Base-by-base conservation (phyloP, 2,329 filamentous ascomycete genomes). In the Gnomoniopsis sp. region DNA sequence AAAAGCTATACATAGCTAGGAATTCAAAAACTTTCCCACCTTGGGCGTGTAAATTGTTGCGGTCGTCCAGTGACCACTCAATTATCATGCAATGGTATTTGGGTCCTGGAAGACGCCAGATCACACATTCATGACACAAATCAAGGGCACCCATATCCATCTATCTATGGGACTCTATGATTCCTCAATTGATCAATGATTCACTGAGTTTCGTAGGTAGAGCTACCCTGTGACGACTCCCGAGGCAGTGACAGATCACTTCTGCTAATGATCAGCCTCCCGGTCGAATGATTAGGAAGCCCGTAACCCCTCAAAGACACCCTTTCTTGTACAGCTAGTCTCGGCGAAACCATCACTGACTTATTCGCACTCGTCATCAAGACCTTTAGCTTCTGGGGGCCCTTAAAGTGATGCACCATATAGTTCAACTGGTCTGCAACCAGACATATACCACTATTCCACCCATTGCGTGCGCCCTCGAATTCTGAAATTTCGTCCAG, bases 401-500 rank as follows among this genome's bases (percentile, higher is more conserved):
- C 47, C 10, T 26, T 23, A 26, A 15, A 46, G 2, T 14, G 21
- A 19, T 57, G 38, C 3, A 57, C 48, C 47, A 57, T 41, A n/a
- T 38, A 33, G 23, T 47, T 46, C 38, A 57, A 19, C 19, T 51
- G 48, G 23, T 26, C n/a, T 17, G 54, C 48, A 46, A 57, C 14
- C 26, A 36, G 23, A n/a, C 26, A 19, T 17, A 51, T 57, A 47
- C 26, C 26, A 14, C 44, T 14, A 2, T 1, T 23, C 54, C 54
- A 57, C 14, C 54, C 48, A 12, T 12, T 12, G 2, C 11, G 21
- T 14, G 2, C 48, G 6, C 54, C 54, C 6, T 57, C 54, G 17
- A 57, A 57, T n/a, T 57, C 54, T 8, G 54, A 36, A 23, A 57
- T 46, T 36, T 57, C 54, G 3, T 57, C 54, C 6, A 57, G 38